Evolutionary conservation across 495 filamentous ascomycete species (phyloP).

Genomic region (Talaromyces stipitatus): DNA sequence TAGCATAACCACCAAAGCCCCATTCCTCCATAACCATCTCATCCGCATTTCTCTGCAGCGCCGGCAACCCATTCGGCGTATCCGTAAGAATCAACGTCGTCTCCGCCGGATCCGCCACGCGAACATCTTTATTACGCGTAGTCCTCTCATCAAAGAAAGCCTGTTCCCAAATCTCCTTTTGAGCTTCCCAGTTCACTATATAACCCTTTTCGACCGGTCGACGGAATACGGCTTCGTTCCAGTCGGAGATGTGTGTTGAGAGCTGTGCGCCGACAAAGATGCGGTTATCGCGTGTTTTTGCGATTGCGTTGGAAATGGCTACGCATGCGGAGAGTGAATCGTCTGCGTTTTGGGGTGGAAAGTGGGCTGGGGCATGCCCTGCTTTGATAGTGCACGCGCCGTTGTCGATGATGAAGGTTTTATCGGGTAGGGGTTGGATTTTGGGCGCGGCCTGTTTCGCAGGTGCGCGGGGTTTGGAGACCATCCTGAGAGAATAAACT

Average conservation of each 20-base stretch:
- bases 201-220: slow-evolving; percentile 94
- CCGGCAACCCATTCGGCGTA: slow-evolving; percentile 76
- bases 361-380: slow-evolving; percentile 55
- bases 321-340: slow-evolving; percentile 43
- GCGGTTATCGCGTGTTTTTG: slow-evolving; percentile 69
- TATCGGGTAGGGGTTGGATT: slow-evolving; percentile 40
- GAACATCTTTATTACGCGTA: slow-evolving; percentile 31
- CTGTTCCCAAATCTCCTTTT: slow-evolving; percentile 94
- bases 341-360: slow-evolving; percentile 29
- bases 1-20: slow-evolving; percentile 81
- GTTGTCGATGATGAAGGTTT: slow-evolving; percentile 88
- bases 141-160: slow-evolving; percentile 75
- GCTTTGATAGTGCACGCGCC: slow-evolving; percentile 92
- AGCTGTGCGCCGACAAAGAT: slow-evolving; percentile 75
- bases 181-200: slow-evolving; percentile 91
- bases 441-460: slow-evolving; percentile 21
- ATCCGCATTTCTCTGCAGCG: slow-evolving; percentile 81
- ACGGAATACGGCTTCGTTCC: slow-evolving; percentile 80
- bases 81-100: slow-evolving; percentile 82
- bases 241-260: slow-evolving; percentile 68
- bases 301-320: slow-evolving; percentile 81
- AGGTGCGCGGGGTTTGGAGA: slow-evolving; percentile 28
- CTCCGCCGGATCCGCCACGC: slow-evolving; percentile 50
- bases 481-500: slow-evolving; percentile 15
- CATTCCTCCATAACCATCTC: slow-evolving; percentile 98